Base-by-base conservation (phyloP, 2,329 filamentous ascomycete species). In the Dactylellina haptotyla region DNA sequence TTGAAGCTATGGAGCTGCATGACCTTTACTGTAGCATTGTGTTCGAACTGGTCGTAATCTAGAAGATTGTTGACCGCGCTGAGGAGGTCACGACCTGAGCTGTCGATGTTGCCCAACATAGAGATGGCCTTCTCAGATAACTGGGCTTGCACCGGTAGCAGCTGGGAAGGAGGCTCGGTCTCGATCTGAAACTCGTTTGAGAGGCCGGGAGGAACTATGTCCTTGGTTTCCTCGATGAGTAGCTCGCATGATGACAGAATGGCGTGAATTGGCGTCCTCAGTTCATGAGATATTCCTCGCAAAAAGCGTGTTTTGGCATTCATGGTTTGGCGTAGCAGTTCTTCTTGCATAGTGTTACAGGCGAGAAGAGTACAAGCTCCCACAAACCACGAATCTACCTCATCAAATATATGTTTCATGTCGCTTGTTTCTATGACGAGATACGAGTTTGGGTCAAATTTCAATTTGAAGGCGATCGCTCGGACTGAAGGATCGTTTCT, bases 221-320 rank as follows among this genome's bases (percentile, higher is more conserved):
- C 75, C 26, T 77, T 79, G 0, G 83, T 65, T 37, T 84, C 83
- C 62, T 84, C 83, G 0, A 79, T 80, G 0, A 84, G 77, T 0
- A 84, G 75, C 14, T 84, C 81, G 3, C 79, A 79, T 1, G 80
- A 81, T 4, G 80, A 80, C 4, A 84, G 78, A 1, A 84, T 83
- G 0, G 83, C 83, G 32, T 84, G 83, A 3, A 84, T 83, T 0
- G 83, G 83, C 0, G 83, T 84, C 37, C 83, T 80, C 0, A 84
- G 80, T 34, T 84, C 82, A 58, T 84, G 83, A 0, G 82, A 83
- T 6, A 84, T 80, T 0, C 83, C 82, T 2, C 83, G 79, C 0
- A 84, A 77, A 62, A 84, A 84, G 2, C 77, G 80, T 1, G 84
- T 82, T 58, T 84, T 84, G 0, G 82, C 82, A 10, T 77, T 76